Evolutionary conservation across 805 yeast species (phyloP), one percentile per base, ranked within the genome.

Genomic region (Ogataea corticis): DNA sequence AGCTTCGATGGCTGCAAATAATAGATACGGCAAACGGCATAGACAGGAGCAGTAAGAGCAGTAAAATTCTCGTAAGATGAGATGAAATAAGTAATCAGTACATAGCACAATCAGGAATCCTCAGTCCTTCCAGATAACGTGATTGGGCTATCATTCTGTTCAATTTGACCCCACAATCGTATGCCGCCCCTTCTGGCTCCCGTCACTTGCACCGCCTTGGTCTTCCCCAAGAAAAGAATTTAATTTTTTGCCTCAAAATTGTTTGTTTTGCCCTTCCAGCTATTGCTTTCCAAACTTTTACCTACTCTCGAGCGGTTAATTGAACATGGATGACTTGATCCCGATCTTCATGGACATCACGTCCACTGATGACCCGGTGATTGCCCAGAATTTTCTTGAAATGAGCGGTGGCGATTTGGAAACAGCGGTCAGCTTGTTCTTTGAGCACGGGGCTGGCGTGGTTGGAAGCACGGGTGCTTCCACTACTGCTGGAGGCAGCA

Each of bases 321-420:
- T 13, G 21, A 44, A 29, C n/a, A 57, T 55, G 61, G 60, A 57
- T 33, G 85, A 76, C 41, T 67, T 72, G 38, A 71, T 87, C 31
- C 83, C 86, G 17, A 78, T 83, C 17, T 94, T 94, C 65, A 71
- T 91, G 64, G 91, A 92, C 33, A 83, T 94, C 43, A 90, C 98
- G 0, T 86, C 88, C 17, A 79, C 80, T 2, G 74, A 80, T 2
- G 92, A 86, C 59, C 73, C 77, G 1, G 74, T 73, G 4, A 68
- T 77, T 11, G 98, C 98, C 0, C 69, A 73, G 42, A 88, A 84
- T 54, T 94, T 84, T 59, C 64, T 94, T 16, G 90, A 84, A 19
- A 82, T 92, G 69, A 76, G 92, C 4, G 90, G 84, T 40, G 80
- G 81, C 37, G 80, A 88, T 61, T 62, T 92, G 28, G 96, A 91